Evolutionary conservation across 1,284 basidiomycete genomes (phyloP).

Genomic region (Laetiporus sulphureus): DNA sequence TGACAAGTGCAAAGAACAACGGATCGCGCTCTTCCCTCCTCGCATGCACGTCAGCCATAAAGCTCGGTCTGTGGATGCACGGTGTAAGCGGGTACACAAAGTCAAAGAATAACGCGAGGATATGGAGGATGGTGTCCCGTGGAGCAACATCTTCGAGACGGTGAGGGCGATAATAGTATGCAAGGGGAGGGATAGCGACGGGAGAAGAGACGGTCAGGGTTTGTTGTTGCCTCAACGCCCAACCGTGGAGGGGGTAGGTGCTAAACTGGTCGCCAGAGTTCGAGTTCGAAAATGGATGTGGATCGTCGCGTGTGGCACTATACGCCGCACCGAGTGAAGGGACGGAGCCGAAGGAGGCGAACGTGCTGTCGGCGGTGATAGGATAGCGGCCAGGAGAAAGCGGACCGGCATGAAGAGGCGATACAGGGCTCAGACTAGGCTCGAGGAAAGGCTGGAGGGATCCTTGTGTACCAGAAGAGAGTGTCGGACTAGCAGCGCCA

Average conservation of each 20-base stretch:
- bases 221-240: constrained; percentile 65
- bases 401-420: constrained; percentile 32
- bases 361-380: constrained; percentile 61
- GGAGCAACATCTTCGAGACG: constrained; percentile 71
- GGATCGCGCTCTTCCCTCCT: constrained; percentile 76
- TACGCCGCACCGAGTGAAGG: constrained; percentile 32
- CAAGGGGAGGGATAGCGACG: constrained; percentile 56
- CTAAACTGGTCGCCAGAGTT: constrained; percentile 50
- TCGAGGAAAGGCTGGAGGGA: constrained; percentile 49
- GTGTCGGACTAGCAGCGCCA: constrained; percentile 40
- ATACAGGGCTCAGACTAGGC: constrained; percentile 37
- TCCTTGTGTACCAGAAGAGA: constrained; percentile 37
- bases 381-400: constrained; percentile 65
- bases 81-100: constrained; percentile 84
- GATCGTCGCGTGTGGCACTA: constrained; percentile 33
- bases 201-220: constrained; percentile 41
- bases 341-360: constrained; percentile 43
- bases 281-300: constrained; percentile 34
- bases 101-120: constrained; percentile 83
- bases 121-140: constrained; percentile 68
- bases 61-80: constrained; percentile 77
- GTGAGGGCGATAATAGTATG: constrained; percentile 61
- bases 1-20: constrained; percentile 82
- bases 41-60: constrained; percentile 76
- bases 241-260: constrained; percentile 61